Base-by-base conservation (phyloP, 768 basidiomycete genomes). In the Termitomyces sp. region DNA sequence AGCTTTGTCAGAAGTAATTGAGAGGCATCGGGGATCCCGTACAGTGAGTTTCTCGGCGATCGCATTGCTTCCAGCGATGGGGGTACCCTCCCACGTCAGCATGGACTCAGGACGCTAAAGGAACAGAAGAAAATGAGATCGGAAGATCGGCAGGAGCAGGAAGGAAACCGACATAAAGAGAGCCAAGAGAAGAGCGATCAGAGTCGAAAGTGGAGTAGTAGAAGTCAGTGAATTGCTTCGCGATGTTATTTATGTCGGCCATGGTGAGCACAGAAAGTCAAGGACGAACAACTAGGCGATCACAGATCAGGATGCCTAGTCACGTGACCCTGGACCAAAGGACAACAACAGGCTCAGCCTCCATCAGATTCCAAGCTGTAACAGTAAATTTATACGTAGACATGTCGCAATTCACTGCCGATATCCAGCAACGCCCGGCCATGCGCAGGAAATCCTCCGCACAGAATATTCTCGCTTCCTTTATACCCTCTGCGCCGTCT, bases 401-500 rank as follows among this genome's bases (percentile, higher is more conserved):
- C 22, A 79, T 78, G 76, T 73, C 76, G 66, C 71, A 76, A 56
- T 75, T 73, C 61, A 43, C 70, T 28, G 64, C 65, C 48, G 72
- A 74, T 44, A 62, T 66, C 36, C 64, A 62, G 53, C 66, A 65
- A 58, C 82, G 84, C 54, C 88, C 89, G 30, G 63, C 75, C 7
- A 87, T 94, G 80, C 86, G 90, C 63, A 84, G 91, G 62, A 94
- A 93, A 75, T 90, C 89, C 20, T 91, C 90, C 11, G 90, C 87
- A 11, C 90, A 88, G 74, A 90, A 92, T 71, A 78, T 93, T 48
- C 79, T 94, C 35, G 83, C 85, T 8, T 85, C 86, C 44, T 91
- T 91, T 81, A 92, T 85, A 71, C 60, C 60, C 57, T 59, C 74
- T 52, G 62, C 70, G 10, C 70, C 73, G 33, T 64, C 74, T 20